A percentile compares a stretch with the other conserved stretches of the same genome.
These are phyloP conservation scores for Arthromyces matolae DNA, from an alignment of 768 basidiomycete species.

Conservation along the genomic window DNA sequence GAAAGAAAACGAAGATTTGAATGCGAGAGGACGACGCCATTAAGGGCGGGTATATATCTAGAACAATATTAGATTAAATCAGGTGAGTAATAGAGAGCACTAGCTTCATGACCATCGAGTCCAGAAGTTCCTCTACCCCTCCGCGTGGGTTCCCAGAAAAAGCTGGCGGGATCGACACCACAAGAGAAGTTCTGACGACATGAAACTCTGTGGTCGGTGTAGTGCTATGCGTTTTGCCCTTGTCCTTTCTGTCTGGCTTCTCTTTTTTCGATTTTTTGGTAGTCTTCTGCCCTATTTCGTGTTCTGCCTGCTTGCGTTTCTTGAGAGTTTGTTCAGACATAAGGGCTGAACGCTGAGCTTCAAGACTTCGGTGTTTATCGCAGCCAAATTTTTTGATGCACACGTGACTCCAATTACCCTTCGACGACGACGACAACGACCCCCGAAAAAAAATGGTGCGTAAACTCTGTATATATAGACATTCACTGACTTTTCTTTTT, in stretches of 20 bases:
- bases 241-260: conserved; percentile 30
- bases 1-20: conserved; percentile 69
- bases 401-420: conserved; percentile 7
- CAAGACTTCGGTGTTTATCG: not conserved
- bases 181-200: conserved; percentile 59
- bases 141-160: conserved; percentile 68
- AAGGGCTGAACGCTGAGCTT: conserved; percentile 7
- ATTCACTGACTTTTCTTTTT: not conserved
- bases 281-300: conserved; percentile 20
- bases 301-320: conserved; percentile 47
- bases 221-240: conserved; percentile 34
- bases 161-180: conserved; percentile 75
- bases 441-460: conserved; percentile 13
- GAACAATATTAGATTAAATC: not conserved
- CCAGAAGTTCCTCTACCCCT: conserved; percentile 86
- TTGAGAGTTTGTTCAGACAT: conserved; percentile 30
- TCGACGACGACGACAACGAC: not conserved
- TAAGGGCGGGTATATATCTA: conserved; percentile 86
- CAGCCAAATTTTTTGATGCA: conserved; percentile 10
- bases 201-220: conserved; percentile 66
- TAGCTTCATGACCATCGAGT: conserved; percentile 94
- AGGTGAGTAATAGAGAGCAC: conserved; percentile 25
- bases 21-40: conserved; percentile 85
- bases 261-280: conserved; percentile 37
- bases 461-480: not conserved